Base-by-base conservation (phyloP, 2,329 filamentous ascomycete genomes). In the Atkinsonella texensis region DNA sequence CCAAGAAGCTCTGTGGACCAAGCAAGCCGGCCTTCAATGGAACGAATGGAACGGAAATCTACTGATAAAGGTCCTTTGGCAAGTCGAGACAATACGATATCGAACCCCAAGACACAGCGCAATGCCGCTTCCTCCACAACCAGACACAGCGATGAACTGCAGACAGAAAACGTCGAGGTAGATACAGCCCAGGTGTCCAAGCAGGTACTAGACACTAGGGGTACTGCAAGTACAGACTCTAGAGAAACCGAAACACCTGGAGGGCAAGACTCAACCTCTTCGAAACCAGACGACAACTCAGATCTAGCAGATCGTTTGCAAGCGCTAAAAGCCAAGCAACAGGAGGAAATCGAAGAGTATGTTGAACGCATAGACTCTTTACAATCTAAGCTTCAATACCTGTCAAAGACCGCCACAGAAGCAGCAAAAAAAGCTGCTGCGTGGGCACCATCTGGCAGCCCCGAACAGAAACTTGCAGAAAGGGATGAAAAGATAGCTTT, bases 311-410 rank as follows among this genome's bases (percentile, higher is more conserved):
- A 58, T 18, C 61, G 62, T 13, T 18, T 62, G 18, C 60, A 61
- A 13, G 58, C 60, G n/a, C 50, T 58, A 35, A 64, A 59, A 43
- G 46, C 53, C 7, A 56, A 54, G 55, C 80, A 87, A 57, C 84
- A 91, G 53, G 87, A 93, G 59, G 93, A 97, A 64, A 77, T 89
- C 41, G 83, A 93, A 60, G 78, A 77, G 47, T 88, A 95, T 56
- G 77, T 91, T 7, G 93, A 98, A 68, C 83, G 86, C 38, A 93
- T 96, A 51, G 93, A 98, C 70, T 86, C 90, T 4, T 71, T 98
- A 1, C 88, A 97, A 65, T 82, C 89, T 7, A 97, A 98, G 63
- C 71, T 98, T 31, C 85, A 90, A 58, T 96, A 94, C 62, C 72
- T 98, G 12, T 84, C 90, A 2, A 85, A 85, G 55, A 86, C 90